Evolutionary conservation across 768 basidiomycete species (phyloP), one percentile per base, ranked within the genome.

Genomic region (Mycena chlorophos): DNA sequence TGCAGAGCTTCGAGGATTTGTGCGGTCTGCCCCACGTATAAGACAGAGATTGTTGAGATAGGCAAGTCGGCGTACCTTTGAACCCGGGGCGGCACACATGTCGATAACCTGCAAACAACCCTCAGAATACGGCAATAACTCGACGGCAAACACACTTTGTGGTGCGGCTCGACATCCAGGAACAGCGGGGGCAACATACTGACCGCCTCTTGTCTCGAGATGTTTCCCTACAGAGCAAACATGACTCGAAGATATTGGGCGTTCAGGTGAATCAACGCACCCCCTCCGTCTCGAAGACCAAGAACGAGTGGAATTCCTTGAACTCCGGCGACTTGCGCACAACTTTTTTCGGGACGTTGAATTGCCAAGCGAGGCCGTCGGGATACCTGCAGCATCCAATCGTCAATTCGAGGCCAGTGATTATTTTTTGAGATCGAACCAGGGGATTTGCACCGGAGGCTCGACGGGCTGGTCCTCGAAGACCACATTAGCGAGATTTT

Each of bases 121-220:
- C n/a, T n/a, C n/a, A n/a, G n/a, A n/a, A n/a, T n/a, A n/a, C n/a
- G n/a, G n/a, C n/a, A n/a, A n/a, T n/a, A n/a, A n/a, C n/a, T n/a
- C n/a, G n/a, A n/a, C n/a, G n/a, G 12, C 31, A 34, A 53, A 72
- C 79, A 49, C 66, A 86, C 89, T 64, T 75, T 78, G 69, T 98
- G 96, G 68, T 97, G 89, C 0, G 97, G 92, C 65, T 91, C 78
- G n/a, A 98, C 92, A 52, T 94, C 91, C 29, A 99, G 82, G 63
- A 98, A 86, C 2, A 99, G 81, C 1, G 97, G 96, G 4, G 97
- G 97, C n/a, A 99, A 77, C 97, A 99, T 99, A 68, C 93, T 96
- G 55, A 99, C 97, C 17, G 93, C 94, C 71, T 99, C 97, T 70
- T 98, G 95, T 20, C 97, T 78, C 12, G 94, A 96, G 45, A 98